Evolutionary conservation across 225 moss, liverwort and hornwort genomes (phyloP), one percentile per base, ranked within the genome.

Genomic region (Rhytidiadelphus loreus): DNA sequence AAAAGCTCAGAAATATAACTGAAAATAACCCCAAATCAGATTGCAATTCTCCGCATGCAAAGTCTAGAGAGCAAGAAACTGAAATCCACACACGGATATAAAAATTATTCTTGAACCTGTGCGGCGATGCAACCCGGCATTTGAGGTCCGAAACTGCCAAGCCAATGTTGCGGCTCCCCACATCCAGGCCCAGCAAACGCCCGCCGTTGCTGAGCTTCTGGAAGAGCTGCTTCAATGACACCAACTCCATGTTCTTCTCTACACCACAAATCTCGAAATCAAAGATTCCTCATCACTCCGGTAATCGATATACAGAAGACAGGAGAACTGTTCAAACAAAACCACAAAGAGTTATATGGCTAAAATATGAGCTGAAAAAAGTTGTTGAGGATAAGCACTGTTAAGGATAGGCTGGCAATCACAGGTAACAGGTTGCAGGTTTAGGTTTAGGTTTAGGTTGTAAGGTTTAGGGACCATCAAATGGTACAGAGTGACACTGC

Each of bases 101-200:
- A 65, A 83, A 65, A 29, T 3, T 4, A 37, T 43, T n/a, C 46
- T 41, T 44, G 32, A 35, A 96, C 95, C 96, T 93, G 71, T 93
- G 93, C n/a, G 95, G 96, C 76, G 96, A 97, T 35, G 96, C 97
- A 53, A 97, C 84, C 39, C 95, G 93, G 69, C 93, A 93, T 61
- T 88, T 89, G 78, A 78, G 46, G 85, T 97, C 96, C 11, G 96
- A 97, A n/a, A 96, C 90, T 26, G 97, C 96, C 39, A 97, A 85
- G 46, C 97, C 97, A 14, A 97, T 94, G 83, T 96, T 95, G 83
- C 95, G 96, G 74, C 92, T 92, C 37, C 97, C 97, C 73, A 97
- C 95, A 83, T 97, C 97, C 80, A 97, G 85, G 53, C 96, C 96
- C 59, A 97, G 86, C 83, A 97, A 89, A 52, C 95, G 93, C 28